phyloP scores from a whole-genome alignment of 192 early-diverging fungal species.

The Linnemannia exigua region DNA sequence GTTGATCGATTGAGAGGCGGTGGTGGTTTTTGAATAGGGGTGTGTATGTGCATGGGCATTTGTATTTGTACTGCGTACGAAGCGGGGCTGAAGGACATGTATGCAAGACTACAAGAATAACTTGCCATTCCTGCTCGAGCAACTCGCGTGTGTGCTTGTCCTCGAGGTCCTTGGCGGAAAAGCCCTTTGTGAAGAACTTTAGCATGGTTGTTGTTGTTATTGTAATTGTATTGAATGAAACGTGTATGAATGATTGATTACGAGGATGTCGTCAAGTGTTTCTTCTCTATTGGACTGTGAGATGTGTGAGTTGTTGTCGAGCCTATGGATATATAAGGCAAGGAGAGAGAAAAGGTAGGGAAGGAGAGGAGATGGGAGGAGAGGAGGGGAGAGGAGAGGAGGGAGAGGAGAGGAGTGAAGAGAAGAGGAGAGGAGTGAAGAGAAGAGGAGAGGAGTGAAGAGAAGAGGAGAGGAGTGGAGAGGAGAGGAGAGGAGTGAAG shows the following conservation, averaged over 20 bases:
- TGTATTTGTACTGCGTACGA: no score
- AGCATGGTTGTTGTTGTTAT: constrained; percentile 19
- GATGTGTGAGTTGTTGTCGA: neutral
- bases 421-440: neutral
- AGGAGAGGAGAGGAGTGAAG: neutral
- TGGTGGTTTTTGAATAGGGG: no score
- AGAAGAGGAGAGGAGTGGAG: no score
- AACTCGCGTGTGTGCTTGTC: constrained; percentile 52
- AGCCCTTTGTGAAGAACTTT: constrained; percentile 51
- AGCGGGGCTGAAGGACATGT: no score
- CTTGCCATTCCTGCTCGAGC: constrained; percentile 54
- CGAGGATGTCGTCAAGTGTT: neutral
- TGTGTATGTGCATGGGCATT: no score
- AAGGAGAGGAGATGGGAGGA: neutral
- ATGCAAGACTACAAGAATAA: neutral
- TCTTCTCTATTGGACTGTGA: no score
- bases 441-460: neutral
- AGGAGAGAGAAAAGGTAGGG: no score
- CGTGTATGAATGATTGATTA: neutral
- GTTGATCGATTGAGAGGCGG: no score
- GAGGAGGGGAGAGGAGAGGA: neutral
- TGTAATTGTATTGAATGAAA: neutral
- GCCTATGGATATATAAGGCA: no score
- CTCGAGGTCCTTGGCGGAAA: constrained; percentile 46
- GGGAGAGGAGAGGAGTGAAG: no score